A percentile compares a stretch with the other conserved stretches of the same genome.
phyloP scores from a whole-genome alignment of 805 yeast genomes.

The Candida verbasci region DNA sequence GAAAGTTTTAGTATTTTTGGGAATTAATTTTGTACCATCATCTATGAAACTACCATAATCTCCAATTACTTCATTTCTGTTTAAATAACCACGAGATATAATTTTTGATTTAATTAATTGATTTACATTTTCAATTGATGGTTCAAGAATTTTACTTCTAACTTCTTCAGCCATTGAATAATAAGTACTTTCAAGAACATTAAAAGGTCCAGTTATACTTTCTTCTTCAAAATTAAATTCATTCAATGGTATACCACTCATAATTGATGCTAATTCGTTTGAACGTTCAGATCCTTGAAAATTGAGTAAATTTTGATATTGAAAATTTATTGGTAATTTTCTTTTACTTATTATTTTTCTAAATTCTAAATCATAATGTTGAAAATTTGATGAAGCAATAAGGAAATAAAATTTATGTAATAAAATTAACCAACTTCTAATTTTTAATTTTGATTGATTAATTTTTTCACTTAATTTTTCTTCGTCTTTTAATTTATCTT shows the following conservation, averaged over 20 bases:
- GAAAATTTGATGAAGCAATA: slow-evolving; percentile 70
- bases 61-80: slow-evolving; percentile 1
- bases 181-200: slow-evolving; percentile 10
- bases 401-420: slow-evolving; percentile 77
- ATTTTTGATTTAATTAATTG: slow-evolving; percentile 22
- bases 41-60: slow-evolving; percentile 15
- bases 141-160: slow-evolving; percentile 27
- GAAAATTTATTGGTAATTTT: slow-evolving; percentile 7
- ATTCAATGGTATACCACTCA: slow-evolving; percentile 13
- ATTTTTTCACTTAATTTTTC: slow-evolving; percentile 21
- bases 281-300: slow-evolving; percentile 8
- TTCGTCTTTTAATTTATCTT: slow-evolving; percentile 10
- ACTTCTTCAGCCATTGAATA: slow-evolving; percentile 33
- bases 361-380: slow-evolving; percentile 37
- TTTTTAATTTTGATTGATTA: slow-evolving; percentile 20
- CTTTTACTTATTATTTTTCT: slow-evolving; percentile 16
- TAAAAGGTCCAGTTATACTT: slow-evolving; percentile 1
- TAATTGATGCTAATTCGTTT: slow-evolving; percentile 20
- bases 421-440: slow-evolving; percentile 51
- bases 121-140: slow-evolving; percentile 26
- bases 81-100: slow-evolving; percentile 15
- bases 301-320: slow-evolving; percentile 7
- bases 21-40: slow-evolving; percentile 25
- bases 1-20: slow-evolving; percentile 31
- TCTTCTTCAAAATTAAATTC: slow-evolving; percentile 8